phyloP scores from a whole-genome alignment of 2,329 filamentous ascomycete species.

The Penicillium sp. region DNA sequence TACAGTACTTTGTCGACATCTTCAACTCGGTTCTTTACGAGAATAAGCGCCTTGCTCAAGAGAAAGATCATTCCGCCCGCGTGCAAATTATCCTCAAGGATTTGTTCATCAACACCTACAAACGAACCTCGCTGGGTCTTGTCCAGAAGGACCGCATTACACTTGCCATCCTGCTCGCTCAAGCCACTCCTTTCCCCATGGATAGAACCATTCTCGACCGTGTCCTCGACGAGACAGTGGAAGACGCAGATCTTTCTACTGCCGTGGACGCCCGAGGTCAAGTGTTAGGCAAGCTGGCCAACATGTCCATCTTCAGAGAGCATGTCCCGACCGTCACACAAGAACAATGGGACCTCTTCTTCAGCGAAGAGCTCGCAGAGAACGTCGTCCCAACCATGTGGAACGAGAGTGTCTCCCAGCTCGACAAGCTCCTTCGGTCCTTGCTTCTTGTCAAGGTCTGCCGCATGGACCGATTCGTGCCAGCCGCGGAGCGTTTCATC shows the following conservation, averaged over 20 bases:
- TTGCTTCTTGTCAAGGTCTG: slow-evolving; percentile 90
- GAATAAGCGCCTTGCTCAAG: slow-evolving; percentile 67
- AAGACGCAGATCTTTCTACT: slow-evolving; percentile 74
- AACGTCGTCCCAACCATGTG: slow-evolving; percentile 74
- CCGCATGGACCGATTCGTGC: slow-evolving; percentile 91
- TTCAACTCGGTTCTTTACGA: slow-evolving; percentile 86
- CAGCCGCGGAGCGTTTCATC: slow-evolving; percentile 87
- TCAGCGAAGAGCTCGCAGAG: slow-evolving; percentile 81
- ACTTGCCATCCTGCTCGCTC: slow-evolving; percentile 88
- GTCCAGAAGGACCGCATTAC: slow-evolving; percentile 93
- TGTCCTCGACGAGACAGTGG: slow-evolving; percentile 72
- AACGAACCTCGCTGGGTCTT: slow-evolving; percentile 86
- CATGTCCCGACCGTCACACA: slow-evolving; percentile 60
- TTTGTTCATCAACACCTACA: slow-evolving; percentile 86
- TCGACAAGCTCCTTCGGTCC: slow-evolving; percentile 76
- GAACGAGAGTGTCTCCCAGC: slow-evolving; percentile 59
- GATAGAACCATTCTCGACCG: slow-evolving; percentile 83
- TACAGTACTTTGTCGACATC: slow-evolving; percentile 97
- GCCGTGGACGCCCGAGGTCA: slow-evolving; percentile 61
- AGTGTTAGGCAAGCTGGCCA: slow-evolving; percentile 64
- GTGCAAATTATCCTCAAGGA: slow-evolving; percentile 88
- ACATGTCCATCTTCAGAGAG: slow-evolving; percentile 69
- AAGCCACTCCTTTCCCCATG: slow-evolving; percentile 95
- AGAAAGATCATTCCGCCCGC: slow-evolving; percentile 71
- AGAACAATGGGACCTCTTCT: slow-evolving; percentile 74